phyloP scores from a whole-genome alignment of 352 stramenopile species.

The Phytophthora europaea region DNA sequence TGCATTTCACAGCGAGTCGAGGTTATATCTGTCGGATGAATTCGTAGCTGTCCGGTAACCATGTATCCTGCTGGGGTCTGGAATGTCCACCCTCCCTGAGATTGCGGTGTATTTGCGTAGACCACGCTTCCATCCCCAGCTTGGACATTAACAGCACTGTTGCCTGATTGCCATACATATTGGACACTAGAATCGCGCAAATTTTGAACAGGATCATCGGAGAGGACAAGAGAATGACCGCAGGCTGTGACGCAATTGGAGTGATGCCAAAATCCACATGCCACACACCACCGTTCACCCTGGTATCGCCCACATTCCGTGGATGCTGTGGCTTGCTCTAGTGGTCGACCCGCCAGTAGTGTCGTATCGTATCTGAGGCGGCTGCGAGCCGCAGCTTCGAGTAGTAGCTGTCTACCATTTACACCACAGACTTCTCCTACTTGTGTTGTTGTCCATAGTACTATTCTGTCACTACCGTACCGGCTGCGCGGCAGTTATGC shows the following conservation, averaged over 20 bases:
- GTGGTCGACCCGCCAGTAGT: background rate
- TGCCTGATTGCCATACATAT: background rate
- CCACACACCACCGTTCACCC: background rate
- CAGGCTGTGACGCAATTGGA: background rate
- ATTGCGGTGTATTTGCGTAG: background rate
- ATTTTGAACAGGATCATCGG: background rate
- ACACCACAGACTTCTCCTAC: slow-evolving; percentile 1
- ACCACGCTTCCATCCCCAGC: background rate
- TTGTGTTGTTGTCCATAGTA: background rate
- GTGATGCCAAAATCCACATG: slow-evolving; percentile 11
- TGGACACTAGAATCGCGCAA: background rate
- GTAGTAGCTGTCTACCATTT: background rate
- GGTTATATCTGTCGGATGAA: background rate
- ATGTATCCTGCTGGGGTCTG: background rate
- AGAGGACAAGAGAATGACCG: too few relatives aligned
- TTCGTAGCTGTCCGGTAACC: background rate
- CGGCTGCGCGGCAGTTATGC: background rate
- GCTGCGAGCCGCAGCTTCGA: background rate
- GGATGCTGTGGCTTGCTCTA: background rate
- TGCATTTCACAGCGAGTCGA: background rate
- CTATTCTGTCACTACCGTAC: background rate
- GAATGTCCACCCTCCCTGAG: background rate
- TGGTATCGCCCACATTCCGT: background rate
- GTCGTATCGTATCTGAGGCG: background rate
- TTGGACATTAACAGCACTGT: background rate